These are phyloP conservation scores for Pichia insulana DNA, from an alignment of 805 yeast genomes.

Conservation along the genomic window DNA sequence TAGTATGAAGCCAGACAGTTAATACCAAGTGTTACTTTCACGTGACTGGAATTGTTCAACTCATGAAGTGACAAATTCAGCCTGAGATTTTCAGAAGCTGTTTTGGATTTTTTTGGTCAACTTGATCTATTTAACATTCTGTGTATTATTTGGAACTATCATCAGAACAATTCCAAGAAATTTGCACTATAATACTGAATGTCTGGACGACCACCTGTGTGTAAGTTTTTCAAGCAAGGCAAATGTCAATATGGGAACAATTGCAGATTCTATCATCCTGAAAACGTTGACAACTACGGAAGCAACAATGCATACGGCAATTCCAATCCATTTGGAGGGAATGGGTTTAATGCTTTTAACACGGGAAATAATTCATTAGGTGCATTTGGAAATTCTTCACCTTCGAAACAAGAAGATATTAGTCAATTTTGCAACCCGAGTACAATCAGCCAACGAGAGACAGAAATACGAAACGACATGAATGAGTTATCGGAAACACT, in stretches of 20 bases:
- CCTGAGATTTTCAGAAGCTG: no score
- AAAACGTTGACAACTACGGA: conserved; percentile 5
- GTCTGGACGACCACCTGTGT: conserved; percentile 27
- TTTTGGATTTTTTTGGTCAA: no score
- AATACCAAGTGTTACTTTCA: no score
- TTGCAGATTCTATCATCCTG: conserved; percentile 37
- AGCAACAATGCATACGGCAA: conserved; percentile 5
- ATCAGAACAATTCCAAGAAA: no score
- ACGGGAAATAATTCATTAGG: background rate
- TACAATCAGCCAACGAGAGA: conserved; percentile 6
- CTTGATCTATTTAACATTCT: no score
- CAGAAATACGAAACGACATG: conserved; percentile 22
- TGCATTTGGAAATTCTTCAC: background rate
- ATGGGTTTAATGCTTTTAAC: conserved; percentile 4
- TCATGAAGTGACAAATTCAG: no score
- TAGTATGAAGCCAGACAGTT: no score
- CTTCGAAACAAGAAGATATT: background rate
- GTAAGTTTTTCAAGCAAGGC: conserved; percentile 35
- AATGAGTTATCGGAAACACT: conserved; percentile 7
- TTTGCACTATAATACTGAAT: background rate
- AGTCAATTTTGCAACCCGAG: conserved; percentile 8
- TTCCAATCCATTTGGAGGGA: conserved; percentile 4
- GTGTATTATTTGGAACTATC: no score
- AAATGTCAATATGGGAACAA: conserved; percentile 34
- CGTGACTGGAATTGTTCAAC: no score